Conservation (phyloP, 75 land plant species). For the Sequoiadendron giganteum region DNA sequence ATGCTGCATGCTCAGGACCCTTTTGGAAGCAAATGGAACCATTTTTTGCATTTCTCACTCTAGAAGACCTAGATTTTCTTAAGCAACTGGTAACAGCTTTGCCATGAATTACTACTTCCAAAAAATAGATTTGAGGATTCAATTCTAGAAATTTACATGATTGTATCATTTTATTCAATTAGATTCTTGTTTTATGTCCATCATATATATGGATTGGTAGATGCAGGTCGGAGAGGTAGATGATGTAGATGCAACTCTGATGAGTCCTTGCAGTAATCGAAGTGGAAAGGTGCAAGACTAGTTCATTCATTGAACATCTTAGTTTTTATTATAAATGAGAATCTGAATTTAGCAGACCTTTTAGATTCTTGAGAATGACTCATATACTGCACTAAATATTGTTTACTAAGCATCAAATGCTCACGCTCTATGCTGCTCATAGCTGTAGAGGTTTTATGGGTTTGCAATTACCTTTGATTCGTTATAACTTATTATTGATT, state of each 20-base stretch:
- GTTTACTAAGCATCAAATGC: neutral
- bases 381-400: neutral
- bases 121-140: neutral
- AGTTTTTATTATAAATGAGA: neutral
- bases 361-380: neutral
- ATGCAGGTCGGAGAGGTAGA: slow-evolving; percentile 24
- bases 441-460: neutral
- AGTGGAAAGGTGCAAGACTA: slow-evolving; percentile 9
- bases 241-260: slow-evolving; percentile 9
- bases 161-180: neutral
- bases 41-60: slow-evolving; percentile 58
- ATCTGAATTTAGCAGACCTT: neutral
- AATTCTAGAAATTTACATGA: slow-evolving; percentile 6
- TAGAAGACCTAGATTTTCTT: slow-evolving; percentile 45
- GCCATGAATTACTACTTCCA: neutral
- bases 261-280: slow-evolving; percentile 4
- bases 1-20: slow-evolving; percentile 35
- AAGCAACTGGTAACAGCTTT: slow-evolving; percentile 50
- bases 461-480: neutral
- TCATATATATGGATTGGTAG: slow-evolving; percentile 1
- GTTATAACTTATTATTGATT: too few relatives aligned
- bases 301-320: neutral
- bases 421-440: neutral
- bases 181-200: neutral
- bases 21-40: slow-evolving; percentile 91